These are phyloP conservation scores for Puccinia horiana DNA, from an alignment of 1,284 basidiomycete species.

Conservation along the genomic window DNA sequence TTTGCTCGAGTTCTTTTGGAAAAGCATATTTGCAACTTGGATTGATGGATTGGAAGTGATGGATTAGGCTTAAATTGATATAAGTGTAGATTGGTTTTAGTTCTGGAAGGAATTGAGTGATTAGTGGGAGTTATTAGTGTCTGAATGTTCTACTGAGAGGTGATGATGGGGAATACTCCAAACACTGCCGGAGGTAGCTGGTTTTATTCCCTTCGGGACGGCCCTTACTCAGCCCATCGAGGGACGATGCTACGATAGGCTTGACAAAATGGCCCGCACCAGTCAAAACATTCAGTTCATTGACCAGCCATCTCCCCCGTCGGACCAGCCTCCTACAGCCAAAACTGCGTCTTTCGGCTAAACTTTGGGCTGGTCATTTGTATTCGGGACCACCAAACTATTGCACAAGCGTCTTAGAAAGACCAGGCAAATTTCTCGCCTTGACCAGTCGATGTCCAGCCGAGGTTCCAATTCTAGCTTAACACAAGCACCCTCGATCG, in stretches of 20 bases:
- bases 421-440: not conserved
- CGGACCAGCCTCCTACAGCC: constrained; percentile 1
- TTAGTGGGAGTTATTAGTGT: not conserved
- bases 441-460: not conserved
- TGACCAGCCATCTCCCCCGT: not conserved
- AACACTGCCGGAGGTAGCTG: not conserved
- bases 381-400: constrained; percentile 9
- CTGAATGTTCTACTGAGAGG: not conserved
- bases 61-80: not conserved
- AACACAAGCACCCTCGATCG: too few relatives aligned
- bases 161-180: not conserved
- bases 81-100: not conserved
- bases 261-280: not conserved
- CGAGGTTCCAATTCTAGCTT: too few relatives aligned
- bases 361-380: not conserved
- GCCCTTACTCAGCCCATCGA: not conserved
- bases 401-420: not conserved
- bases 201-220: not conserved
- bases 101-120: not conserved
- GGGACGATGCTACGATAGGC: not conserved
- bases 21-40: not conserved
- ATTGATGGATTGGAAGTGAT: not conserved
- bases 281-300: not conserved
- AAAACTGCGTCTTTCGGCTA: not conserved
- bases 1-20: not conserved